A percentile compares a stretch with the other conserved stretches of the same genome.
Conservation (phyloP, 169 alveolate species). For the Cryptosporidium parvum region DNA sequence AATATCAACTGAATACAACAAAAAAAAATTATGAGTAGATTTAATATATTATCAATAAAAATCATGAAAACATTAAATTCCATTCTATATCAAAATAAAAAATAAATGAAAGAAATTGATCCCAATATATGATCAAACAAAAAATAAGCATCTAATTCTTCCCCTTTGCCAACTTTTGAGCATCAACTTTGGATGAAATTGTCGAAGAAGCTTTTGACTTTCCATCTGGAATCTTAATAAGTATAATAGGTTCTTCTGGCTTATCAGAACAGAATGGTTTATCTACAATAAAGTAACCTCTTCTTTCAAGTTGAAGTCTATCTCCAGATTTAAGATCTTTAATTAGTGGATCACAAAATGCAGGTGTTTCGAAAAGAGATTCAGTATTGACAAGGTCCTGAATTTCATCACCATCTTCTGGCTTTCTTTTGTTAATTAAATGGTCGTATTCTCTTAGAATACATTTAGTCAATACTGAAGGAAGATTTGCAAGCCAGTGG, state of each 20-base stretch:
- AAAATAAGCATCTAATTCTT: constrained; percentile 1
- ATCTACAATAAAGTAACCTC: constrained; percentile 96
- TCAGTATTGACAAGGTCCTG: constrained; percentile 85
- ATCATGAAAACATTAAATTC: neutral
- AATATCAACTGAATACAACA: constrained; percentile 50
- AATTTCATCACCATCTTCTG: constrained; percentile 90
- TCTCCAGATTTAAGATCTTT: constrained; percentile 82
- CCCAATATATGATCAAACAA: neutral
- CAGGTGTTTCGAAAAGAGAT: constrained; percentile 80
- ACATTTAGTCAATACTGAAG: constrained; percentile 80
- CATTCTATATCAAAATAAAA: no score
- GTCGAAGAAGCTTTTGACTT: constrained; percentile 82
- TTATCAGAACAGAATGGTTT: constrained; percentile 72
- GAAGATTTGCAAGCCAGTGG: constrained; percentile 89
- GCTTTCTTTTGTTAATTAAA: constrained; percentile 91
- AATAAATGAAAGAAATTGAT: neutral
- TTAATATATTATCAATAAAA: neutral
- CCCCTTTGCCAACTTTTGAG: constrained; percentile 78
- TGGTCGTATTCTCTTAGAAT: constrained; percentile 94
- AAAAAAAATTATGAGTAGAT: constrained; percentile 19
- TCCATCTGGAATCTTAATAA: constrained; percentile 95
- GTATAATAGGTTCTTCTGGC: constrained; percentile 80
- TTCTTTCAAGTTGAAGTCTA: constrained; percentile 95
- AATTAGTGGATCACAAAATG: constrained; percentile 78
- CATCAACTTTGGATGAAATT: constrained; percentile 80